Evolutionary conservation across 177 flowering plant genomes (phyloP), one percentile per base, ranked within the genome.

Genomic region (Vitis hybrid): DNA sequence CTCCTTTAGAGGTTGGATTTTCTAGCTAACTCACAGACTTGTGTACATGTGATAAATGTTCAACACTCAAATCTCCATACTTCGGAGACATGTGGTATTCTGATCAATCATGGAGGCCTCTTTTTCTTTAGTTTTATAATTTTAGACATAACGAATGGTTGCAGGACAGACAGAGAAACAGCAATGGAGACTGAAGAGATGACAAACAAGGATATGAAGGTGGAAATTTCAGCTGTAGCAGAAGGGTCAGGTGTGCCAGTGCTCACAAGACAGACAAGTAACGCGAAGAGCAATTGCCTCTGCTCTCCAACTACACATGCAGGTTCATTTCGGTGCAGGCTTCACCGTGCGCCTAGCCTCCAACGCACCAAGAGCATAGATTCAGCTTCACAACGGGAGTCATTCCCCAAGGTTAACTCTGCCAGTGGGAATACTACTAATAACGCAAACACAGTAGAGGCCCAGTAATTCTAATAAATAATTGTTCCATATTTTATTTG

Each of bases 261-360:
- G 56, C 81, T 85, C 1, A 71, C 71, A 15, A 79, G 88, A 59
- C 87, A 85, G 59, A 62, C 76, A 3, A 81, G 87, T 62, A 67
- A 58, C 11, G 24, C 74, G 15, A 85, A 76, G 77, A 74, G 58
- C 59, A 85, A 59, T 64, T 87, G 91, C 68, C 80, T 88, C 1
- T 88, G 89, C 77, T 79, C 89, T 20, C 92, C 92, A 7, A 88
- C 92, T 18, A 86, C 86, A 0, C 89, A 86, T 65, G 84, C 81
- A 2, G 92, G 89, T 59, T 88, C 88, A 1, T 88, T 86, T 72
- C 77, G 92, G 51, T 88, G 89, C 79, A 71, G 92, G 76, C 84
- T 87, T 47, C 93, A 89, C 70, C 85, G 93, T 0, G 47, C 82
- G 19, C 86, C 87, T 18, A 61, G 69, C 67, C 87, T 87, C 69